Conservation (phyloP, 2,329 filamentous ascomycete genomes). For the Phyllosticta ampelicida region DNA sequence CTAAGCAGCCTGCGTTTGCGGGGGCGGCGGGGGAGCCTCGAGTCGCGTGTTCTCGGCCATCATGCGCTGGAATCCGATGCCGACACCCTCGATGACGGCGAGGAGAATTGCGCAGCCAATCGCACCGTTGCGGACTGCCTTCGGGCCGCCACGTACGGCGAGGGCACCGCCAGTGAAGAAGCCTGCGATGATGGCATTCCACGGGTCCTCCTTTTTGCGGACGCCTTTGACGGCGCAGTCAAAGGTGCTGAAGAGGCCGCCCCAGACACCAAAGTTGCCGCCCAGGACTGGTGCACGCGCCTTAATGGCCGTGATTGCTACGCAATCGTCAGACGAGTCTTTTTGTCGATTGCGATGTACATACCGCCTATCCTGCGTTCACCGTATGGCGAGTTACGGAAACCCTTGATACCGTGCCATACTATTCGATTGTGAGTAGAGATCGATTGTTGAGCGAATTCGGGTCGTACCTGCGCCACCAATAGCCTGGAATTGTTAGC, state of each 20-base stretch:
- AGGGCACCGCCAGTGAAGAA: conserved; percentile 93
- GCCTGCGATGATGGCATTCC: conserved; percentile 94
- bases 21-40: conserved; percentile 46
- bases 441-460: conserved; percentile 5
- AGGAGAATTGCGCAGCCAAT: conserved; percentile 92
- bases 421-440: conserved; percentile 67
- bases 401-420: conserved; percentile 96
- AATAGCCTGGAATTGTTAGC: conserved; percentile 23
- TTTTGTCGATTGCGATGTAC: conserved; percentile 4
- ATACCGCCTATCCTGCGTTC: conserved; percentile 80
- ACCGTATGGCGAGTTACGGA: conserved; percentile 54
- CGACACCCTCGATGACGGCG: conserved; percentile 93
- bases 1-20: conserved; percentile 14
- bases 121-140: conserved; percentile 86
- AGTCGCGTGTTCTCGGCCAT: conserved; percentile 81
- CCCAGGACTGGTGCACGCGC: conserved; percentile 90
- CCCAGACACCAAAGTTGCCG: conserved; percentile 97
- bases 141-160: conserved; percentile 82
- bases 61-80: conserved; percentile 91
- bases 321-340: background rate
- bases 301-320: conserved; percentile 87
- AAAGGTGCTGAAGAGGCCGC: conserved; percentile 88
- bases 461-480: conserved; percentile 26
- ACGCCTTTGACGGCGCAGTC: conserved; percentile 92
- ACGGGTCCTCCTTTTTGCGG: conserved; percentile 92